Base-by-base conservation (phyloP, 352 stramenopile species). In the Pythium folliculosum region DNA sequence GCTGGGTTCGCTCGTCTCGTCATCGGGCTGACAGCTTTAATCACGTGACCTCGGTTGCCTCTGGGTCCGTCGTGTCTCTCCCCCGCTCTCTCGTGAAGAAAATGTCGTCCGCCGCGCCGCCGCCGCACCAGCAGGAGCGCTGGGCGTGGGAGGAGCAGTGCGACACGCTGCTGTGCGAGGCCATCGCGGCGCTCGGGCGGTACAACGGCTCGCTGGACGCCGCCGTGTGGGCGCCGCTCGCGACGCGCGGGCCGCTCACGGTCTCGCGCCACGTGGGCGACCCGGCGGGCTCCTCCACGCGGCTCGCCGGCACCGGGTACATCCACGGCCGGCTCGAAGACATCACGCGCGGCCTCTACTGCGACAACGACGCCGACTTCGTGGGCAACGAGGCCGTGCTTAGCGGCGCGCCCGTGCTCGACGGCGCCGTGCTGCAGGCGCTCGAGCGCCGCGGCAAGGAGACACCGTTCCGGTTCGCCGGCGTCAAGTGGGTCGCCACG, bases 391-490 rank as follows among this genome's bases (percentile, higher is more conserved):
- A 88, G 63, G 68, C 73, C 6, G 62, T 90, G 23, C 55, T 88
- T 22, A 75, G 61, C 45, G 57, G 67, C 6, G 53, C 58, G 50
- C 61, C 64, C 3, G 69, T 80, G 13, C 44, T 78, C 21, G 76
- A 80, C 55, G 79, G 76, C 38, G 70, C 76, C 0, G 73, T 88
- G 30, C 67, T 88, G 5, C 56, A 79, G 22, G 63, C 76, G 6
- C 52, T 70, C 21, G 81, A 90, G 73, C 55, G 53, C 3, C 40
- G 68, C 45, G 51, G 74, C 12, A 58, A 70, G 12, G 69, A 74
- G 2, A 72, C 77, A 40, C 72, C 77, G 60, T 88, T 90, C 62
- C 79, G 76, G 12, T 88, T 87, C 58, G 79, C 78, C 1, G 81
- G 81, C 10, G 75, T 86, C 60, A 85, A 85, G 66, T 90, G 79